Conservation (phyloP, 768 basidiomycete genomes). For the Polyporus arcularius region DNA sequence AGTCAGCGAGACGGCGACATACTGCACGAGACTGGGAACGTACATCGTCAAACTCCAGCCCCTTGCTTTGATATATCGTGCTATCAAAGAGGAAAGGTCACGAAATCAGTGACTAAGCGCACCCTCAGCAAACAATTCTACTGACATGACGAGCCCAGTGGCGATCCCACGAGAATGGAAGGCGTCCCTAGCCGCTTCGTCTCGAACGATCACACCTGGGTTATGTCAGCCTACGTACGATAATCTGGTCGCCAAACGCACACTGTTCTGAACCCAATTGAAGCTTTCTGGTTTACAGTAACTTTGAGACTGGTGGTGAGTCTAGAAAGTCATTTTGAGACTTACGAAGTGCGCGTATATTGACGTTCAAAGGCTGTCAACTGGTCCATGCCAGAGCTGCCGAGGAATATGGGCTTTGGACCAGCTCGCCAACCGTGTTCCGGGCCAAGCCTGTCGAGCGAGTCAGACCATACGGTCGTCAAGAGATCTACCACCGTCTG, state of each 20-base stretch:
- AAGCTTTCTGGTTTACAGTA: too few relatives aligned
- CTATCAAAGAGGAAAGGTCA: slow-evolving; percentile 11
- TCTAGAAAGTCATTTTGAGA: too few relatives aligned
- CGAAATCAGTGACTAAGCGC: background rate
- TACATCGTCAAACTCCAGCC: slow-evolving; percentile 67
- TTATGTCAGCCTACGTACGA: background rate
- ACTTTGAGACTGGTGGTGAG: too few relatives aligned
- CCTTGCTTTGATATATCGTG: slow-evolving; percentile 65
- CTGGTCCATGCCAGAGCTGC: slow-evolving; percentile 34
- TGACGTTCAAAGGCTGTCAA: slow-evolving; percentile 35
- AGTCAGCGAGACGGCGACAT: background rate
- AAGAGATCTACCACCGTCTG: slow-evolving; percentile 63
- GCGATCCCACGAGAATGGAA: slow-evolving; percentile 43
- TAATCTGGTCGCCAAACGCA: background rate
- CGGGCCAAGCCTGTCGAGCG: slow-evolving; percentile 57
- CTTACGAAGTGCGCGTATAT: background rate
- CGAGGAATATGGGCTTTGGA: slow-evolving; percentile 57
- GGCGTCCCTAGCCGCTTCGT: slow-evolving; percentile 49
- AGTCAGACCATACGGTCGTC: slow-evolving; percentile 57
- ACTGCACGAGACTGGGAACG: too few relatives aligned
- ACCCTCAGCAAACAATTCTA: slow-evolving; percentile 18
- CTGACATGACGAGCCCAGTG: slow-evolving; percentile 54
- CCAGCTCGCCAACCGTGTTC: slow-evolving; percentile 61
- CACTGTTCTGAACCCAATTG: too few relatives aligned
- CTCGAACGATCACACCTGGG: slow-evolving; percentile 67